Evolutionary conservation across 805 yeast species (phyloP).

Genomic region (Maudiozyma saulgeensis): DNA sequence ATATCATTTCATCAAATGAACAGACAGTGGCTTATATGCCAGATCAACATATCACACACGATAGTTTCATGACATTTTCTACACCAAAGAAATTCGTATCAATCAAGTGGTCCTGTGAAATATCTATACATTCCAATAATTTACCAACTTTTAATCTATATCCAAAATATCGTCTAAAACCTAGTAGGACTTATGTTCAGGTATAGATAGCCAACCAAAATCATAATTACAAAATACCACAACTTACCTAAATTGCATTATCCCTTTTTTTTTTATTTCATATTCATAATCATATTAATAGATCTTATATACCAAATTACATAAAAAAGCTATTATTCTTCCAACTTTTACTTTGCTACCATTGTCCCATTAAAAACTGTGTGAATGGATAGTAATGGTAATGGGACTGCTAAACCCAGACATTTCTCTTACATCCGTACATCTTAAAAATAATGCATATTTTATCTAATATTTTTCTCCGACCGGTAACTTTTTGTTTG

Average conservation of each 20-base stretch:
- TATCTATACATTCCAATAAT: neutral
- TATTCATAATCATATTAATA: neutral
- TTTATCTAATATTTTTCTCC: too few species aligned
- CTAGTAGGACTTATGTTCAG: neutral
- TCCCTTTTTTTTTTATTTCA: slow-evolving; percentile 12
- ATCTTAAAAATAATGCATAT: too few species aligned
- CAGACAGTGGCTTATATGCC: neutral
- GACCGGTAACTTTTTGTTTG: too few species aligned
- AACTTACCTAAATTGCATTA: too few species aligned
- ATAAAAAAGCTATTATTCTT: neutral
- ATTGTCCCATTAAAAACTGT: too few species aligned
- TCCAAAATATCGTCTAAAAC: neutral
- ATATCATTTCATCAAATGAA: neutral
- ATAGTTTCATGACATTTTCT: neutral
- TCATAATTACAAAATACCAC: too few species aligned
- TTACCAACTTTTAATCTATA: neutral
- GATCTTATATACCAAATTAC: neutral
- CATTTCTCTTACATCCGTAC: too few species aligned
- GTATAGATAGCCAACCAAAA: neutral
- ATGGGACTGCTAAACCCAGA: too few species aligned
- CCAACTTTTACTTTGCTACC: too few species aligned
- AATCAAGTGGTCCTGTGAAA: neutral
- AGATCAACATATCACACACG: neutral
- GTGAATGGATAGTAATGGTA: too few species aligned
- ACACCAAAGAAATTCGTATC: neutral